Conservation (phyloP, 1,284 basidiomycete species). For the Tilletia indica region DNA sequence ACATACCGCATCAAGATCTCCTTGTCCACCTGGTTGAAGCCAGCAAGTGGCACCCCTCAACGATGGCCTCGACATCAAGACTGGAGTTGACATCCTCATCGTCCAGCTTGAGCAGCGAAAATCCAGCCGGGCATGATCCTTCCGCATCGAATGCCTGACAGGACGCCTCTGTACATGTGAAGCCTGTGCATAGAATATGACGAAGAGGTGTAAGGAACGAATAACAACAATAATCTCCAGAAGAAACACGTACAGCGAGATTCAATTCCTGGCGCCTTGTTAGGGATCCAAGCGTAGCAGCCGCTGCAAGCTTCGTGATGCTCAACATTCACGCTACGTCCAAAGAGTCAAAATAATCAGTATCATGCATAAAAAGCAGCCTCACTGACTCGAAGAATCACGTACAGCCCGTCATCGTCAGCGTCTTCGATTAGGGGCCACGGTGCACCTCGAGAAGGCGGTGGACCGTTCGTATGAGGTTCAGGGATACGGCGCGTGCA, state of each 20-base stretch:
- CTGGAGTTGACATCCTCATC: too few species aligned
- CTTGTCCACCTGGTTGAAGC: conserved; percentile 9
- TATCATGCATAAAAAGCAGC: too few species aligned
- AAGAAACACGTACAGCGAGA: neutral
- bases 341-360: too few species aligned
- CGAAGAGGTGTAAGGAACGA: too few species aligned
- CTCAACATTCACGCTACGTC: neutral
- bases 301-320: neutral
- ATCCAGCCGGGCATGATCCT: neutral
- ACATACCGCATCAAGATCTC: neutral
- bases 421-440: conserved; percentile 12
- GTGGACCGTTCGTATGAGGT: neutral
- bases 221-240: neutral
- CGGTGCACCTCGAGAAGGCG: neutral
- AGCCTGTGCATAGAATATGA: neutral
- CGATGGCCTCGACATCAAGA: too few species aligned
- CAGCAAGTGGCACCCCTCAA: neutral
- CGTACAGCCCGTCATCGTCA: conserved; percentile 12
- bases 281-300: conserved; percentile 10
- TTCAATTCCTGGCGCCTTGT: conserved; percentile 2
- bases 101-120: neutral
- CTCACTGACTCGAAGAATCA: neutral
- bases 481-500: conserved; percentile 15
- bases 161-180: conserved; percentile 1
- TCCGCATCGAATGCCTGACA: conserved; percentile 1